phyloP scores from a whole-genome alignment of 345 rosid species.

The Aurinia saxatilis region DNA sequence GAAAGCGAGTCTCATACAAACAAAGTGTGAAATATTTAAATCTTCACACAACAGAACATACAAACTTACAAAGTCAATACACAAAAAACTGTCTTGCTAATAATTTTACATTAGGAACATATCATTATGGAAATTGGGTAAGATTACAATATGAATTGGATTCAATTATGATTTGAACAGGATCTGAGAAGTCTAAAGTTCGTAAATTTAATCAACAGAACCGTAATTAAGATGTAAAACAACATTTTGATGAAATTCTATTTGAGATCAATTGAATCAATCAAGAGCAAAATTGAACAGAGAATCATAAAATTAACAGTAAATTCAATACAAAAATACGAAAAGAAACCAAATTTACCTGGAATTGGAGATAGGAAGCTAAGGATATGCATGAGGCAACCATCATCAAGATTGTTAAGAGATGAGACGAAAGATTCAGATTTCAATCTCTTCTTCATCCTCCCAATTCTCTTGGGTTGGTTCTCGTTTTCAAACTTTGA shows the following conservation, averaged over 20 bases:
- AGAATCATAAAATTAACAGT: not conserved
- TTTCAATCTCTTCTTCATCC: constrained; percentile 16
- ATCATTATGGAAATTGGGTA: not conserved
- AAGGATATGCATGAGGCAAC: constrained; percentile 96
- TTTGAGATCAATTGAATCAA: not conserved
- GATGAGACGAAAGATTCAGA: constrained; percentile 9
- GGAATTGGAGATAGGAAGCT: constrained; percentile 93
- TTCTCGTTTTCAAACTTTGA: not conserved
- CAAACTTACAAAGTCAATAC: not conserved
- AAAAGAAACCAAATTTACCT: constrained; percentile 32
- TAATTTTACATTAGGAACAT: not conserved
- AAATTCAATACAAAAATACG: not conserved
- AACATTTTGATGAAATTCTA: not conserved
- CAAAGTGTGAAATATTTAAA: not conserved
- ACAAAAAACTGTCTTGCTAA: not conserved
- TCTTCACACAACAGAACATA: not conserved
- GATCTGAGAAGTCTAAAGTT: not conserved
- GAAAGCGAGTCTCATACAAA: not conserved
- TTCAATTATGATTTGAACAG: not conserved
- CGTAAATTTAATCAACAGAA: not conserved
- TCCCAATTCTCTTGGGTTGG: not conserved
- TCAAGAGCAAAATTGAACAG: not conserved
- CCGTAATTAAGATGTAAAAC: not conserved
- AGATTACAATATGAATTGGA: not conserved
- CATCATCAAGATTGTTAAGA: constrained; percentile 87